Conservation (phyloP, 2,329 filamentous ascomycete genomes). For the Arthrinium phaeospermum region DNA sequence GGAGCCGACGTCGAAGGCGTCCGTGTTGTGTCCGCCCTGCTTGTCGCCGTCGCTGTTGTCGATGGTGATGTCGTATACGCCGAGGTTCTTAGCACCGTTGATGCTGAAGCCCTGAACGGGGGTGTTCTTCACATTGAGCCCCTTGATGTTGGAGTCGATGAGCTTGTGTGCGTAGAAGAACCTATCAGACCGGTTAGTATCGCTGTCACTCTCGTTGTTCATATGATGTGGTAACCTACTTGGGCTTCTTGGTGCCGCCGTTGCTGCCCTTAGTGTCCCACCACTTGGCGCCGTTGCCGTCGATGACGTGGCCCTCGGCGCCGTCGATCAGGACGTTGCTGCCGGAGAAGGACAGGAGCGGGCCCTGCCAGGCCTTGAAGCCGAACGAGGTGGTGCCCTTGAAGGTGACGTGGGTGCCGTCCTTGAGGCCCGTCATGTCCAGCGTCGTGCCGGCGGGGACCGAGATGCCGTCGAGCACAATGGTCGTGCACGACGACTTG, state of each 20-base stretch:
- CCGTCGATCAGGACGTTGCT: constrained; percentile 59
- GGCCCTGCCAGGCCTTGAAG: constrained; percentile 69
- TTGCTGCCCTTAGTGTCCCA: constrained; percentile 68
- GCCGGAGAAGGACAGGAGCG: constrained; percentile 66
- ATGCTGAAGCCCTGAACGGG: constrained; percentile 59
- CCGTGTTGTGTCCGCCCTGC: constrained; percentile 51
- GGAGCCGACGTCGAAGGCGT: constrained; percentile 55
- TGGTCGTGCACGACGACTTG: constrained; percentile 58
- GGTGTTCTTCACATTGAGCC: constrained; percentile 58
- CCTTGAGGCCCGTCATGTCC: constrained; percentile 58
- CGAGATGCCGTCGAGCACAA: constrained; percentile 56
- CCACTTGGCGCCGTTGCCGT: constrained; percentile 62
- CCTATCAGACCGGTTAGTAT: constrained; percentile 47
- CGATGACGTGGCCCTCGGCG: constrained; percentile 56
- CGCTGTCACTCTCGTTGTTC: background rate
- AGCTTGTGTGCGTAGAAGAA: constrained; percentile 63
- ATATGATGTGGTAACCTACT: background rate
- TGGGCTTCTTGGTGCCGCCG: constrained; percentile 66
- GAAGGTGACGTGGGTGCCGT: constrained; percentile 51
- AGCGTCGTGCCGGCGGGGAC: constrained; percentile 65
- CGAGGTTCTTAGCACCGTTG: constrained; percentile 49
- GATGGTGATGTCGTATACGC: constrained; percentile 56
- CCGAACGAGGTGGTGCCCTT: constrained; percentile 70
- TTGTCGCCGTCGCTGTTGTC: constrained; percentile 61
- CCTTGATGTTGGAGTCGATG: constrained; percentile 53